Conservation (phyloP, 2,329 filamentous ascomycete species). For the Orbilia brochopaga region DNA sequence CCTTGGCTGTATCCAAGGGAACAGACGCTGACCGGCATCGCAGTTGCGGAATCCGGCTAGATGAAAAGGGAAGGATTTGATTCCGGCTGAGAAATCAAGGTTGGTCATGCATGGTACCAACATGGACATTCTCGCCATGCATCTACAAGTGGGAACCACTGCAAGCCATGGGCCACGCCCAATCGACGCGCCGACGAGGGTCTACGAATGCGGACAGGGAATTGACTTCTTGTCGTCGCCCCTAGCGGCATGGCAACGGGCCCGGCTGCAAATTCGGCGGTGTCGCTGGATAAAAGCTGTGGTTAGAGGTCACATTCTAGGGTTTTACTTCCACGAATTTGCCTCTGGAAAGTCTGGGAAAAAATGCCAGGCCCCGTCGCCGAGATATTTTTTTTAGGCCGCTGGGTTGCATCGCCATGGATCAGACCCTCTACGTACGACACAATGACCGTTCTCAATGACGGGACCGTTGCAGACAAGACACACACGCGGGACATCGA, state of each 20-base stretch:
- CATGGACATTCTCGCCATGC: not conserved
- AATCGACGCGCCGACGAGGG: not conserved
- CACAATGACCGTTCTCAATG: no score
- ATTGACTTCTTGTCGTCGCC: conserved; percentile 7
- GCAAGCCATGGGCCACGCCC: no score
- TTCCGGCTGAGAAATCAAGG: not conserved
- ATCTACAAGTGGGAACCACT: not conserved
- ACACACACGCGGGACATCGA: no score
- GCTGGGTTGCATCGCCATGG: conserved; percentile 6
- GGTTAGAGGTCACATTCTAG: no score
- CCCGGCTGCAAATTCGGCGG: conserved; percentile 36
- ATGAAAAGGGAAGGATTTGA: not conserved
- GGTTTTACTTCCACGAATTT: not conserved
- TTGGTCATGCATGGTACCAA: not conserved
- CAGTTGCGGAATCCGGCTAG: not conserved
- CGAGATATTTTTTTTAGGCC: not conserved
- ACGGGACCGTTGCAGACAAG: not conserved
- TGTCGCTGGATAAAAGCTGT: not conserved
- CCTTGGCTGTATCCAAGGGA: not conserved
- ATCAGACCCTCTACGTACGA: not conserved
- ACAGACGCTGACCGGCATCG: not conserved
- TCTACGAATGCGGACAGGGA: not conserved
- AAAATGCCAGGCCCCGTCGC: not conserved
- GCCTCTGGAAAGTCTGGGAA: not conserved
- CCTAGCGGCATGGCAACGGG: conserved; percentile 13